These are phyloP conservation scores for Lipomyces yamadae DNA, from an alignment of 805 yeast genomes.

Conservation along the genomic window DNA sequence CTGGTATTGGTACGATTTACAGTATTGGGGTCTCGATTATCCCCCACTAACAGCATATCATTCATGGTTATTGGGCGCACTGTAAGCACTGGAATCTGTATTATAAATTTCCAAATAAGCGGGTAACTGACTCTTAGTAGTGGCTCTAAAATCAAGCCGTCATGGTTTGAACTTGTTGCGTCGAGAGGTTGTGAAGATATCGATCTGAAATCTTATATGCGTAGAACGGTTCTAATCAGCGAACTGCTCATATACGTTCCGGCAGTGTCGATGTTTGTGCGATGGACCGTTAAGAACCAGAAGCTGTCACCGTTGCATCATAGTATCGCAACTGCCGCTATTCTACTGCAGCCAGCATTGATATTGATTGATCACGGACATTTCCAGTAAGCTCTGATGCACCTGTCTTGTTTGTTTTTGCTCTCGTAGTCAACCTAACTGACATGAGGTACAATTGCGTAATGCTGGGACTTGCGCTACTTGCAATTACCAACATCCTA, in stretches of 20 bases:
- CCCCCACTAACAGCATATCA: slow-evolving; percentile 97
- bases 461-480: slow-evolving; percentile 84
- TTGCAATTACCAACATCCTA: slow-evolving; percentile 67
- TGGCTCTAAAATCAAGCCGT: slow-evolving; percentile 64
- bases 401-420: neutral
- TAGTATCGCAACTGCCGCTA: slow-evolving; percentile 54
- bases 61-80: slow-evolving; percentile 71
- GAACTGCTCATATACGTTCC: slow-evolving; percentile 80
- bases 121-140: slow-evolving; percentile 42
- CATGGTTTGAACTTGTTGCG: slow-evolving; percentile 74
- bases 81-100: slow-evolving; percentile 17
- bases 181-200: slow-evolving; percentile 78
- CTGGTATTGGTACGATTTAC: slow-evolving; percentile 90
- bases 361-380: slow-evolving; percentile 94
- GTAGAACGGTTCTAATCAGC: slow-evolving; percentile 74
- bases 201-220: slow-evolving; percentile 80
- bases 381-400: slow-evolving; percentile 60
- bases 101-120: neutral
- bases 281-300: slow-evolving; percentile 66
- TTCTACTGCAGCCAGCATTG: slow-evolving; percentile 83
- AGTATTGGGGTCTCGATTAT: slow-evolving; percentile 96
- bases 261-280: slow-evolving; percentile 71
- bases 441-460: slow-evolving; percentile 69
- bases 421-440: neutral
- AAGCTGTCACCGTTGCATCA: slow-evolving; percentile 49